Conservation (phyloP, 768 basidiomycete genomes). For the Collybiopsis luxurians region DNA sequence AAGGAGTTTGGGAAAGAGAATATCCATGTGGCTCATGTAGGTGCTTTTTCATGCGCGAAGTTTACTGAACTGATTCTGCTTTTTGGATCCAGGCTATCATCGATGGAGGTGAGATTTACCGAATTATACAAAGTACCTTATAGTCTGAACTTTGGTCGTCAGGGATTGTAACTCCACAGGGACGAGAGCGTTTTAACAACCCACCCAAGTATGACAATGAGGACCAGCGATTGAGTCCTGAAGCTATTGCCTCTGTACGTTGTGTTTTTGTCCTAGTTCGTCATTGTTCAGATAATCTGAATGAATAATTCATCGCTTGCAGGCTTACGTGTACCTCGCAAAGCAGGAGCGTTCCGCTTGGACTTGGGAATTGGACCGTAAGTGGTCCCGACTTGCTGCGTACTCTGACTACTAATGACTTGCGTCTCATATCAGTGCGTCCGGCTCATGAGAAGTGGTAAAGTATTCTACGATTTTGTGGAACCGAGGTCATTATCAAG, state of each 20-base stretch:
- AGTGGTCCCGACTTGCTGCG: slow-evolving; percentile 20
- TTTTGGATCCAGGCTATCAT: slow-evolving; percentile 51
- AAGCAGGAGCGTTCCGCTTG: slow-evolving; percentile 70
- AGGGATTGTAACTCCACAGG: slow-evolving; percentile 3
- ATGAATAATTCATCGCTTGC: not conserved
- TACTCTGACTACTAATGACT: not conserved
- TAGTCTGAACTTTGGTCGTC: not conserved
- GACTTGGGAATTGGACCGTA: slow-evolving; percentile 82
- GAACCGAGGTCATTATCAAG: not conserved
- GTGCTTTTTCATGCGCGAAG: not conserved
- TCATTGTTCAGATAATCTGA: slow-evolving; percentile 26
- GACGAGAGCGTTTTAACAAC: not conserved
- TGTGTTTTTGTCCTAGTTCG: not conserved
- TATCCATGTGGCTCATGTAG: slow-evolving; percentile 43
- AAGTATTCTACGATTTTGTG: slow-evolving; percentile 4
- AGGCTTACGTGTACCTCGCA: slow-evolving; percentile 67
- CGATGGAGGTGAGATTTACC: slow-evolving; percentile 50
- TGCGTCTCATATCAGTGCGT: slow-evolving; percentile 27
- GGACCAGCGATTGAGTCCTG: not conserved
- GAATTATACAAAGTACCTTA: not conserved
- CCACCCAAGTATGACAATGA: not conserved
- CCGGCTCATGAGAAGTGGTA: slow-evolving; percentile 48
- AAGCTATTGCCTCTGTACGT: slow-evolving; percentile 5
- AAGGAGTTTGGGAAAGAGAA: slow-evolving; percentile 76
- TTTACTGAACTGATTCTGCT: not conserved